Evolutionary conservation across 495 filamentous ascomycete genomes (phyloP).

Genomic region (Talaromyces borbonicus): DNA sequence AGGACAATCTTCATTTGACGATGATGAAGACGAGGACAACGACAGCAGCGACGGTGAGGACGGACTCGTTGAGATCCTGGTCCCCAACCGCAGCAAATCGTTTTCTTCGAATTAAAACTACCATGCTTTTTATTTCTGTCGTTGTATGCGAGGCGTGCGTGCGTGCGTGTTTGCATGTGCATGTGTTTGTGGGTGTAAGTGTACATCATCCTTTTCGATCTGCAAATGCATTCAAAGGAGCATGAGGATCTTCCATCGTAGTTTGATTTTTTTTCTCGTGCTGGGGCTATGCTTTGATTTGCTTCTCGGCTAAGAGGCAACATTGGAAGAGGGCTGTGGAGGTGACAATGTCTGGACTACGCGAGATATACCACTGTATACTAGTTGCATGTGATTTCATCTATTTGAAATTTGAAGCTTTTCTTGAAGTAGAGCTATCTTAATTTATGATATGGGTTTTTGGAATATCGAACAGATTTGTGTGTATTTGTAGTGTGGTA

Average conservation of each 20-base stretch:
- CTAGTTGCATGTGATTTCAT: conserved; percentile 8
- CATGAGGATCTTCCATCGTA: background rate
- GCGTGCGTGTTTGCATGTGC: no score
- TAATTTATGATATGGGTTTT: no score
- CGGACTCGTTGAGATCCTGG: conserved; percentile 38
- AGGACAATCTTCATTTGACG: conserved; percentile 28
- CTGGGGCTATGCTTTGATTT: no score
- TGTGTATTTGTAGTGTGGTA: no score
- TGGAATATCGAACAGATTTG: no score
- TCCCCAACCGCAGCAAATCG: conserved; percentile 31
- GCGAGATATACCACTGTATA: conserved; percentile 9
- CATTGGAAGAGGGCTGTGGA: background rate
- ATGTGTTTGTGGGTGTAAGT: no score
- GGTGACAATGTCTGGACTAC: conserved; percentile 5
- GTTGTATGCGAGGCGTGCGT: conserved; percentile 1
- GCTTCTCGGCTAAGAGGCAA: no score
- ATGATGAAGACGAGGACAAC: conserved; percentile 27
- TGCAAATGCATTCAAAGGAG: conserved; percentile 7
- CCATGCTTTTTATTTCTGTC: background rate
- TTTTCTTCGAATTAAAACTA: conserved; percentile 12
- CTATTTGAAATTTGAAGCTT: background rate
- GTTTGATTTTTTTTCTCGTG: conserved; percentile 3
- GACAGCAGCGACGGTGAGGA: conserved; percentile 41
- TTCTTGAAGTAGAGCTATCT: no score
- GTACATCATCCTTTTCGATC: conserved; percentile 11